A percentile compares a stretch with the other conserved stretches of the same genome.
These are phyloP conservation scores for Dictyostelium citrinum DNA, from an alignment of 78 protist genomes.

Conservation along the genomic window DNA sequence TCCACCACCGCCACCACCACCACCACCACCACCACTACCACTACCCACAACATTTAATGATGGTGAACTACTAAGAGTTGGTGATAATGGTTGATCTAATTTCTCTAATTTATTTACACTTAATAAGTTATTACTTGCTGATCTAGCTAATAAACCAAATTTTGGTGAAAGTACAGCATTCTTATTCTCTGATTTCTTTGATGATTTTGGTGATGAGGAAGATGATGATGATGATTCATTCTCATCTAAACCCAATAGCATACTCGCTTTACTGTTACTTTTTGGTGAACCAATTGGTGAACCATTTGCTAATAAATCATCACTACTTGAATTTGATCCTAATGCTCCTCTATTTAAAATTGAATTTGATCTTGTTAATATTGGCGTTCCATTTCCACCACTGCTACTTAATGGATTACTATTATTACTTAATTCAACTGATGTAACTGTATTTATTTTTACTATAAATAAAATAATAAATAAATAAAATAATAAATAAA, in stretches of 20 bases:
- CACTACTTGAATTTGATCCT: conserved; percentile 11
- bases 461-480: neutral
- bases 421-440: neutral
- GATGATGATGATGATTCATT: neutral
- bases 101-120: neutral
- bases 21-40: neutral
- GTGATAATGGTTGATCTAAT: neutral
- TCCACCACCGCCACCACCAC: neutral
- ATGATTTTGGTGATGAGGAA: neutral
- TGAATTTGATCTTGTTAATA: conserved; percentile 24
- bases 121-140: conserved; percentile 53
- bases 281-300: neutral
- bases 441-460: conserved; percentile 14
- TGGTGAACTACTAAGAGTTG: neutral
- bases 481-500: neutral
- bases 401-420: neutral
- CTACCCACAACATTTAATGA: neutral
- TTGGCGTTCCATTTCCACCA: neutral
- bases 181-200: neutral
- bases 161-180: conserved; percentile 30
- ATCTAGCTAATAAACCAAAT: conserved; percentile 57
- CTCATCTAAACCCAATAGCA: conserved; percentile 15
- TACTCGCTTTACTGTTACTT: conserved; percentile 26
- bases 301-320: neutral
- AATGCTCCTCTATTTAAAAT: conserved; percentile 8